phyloP scores from a whole-genome alignment of 179 eudicot genomes.

The Actinidia chinensis region DNA sequence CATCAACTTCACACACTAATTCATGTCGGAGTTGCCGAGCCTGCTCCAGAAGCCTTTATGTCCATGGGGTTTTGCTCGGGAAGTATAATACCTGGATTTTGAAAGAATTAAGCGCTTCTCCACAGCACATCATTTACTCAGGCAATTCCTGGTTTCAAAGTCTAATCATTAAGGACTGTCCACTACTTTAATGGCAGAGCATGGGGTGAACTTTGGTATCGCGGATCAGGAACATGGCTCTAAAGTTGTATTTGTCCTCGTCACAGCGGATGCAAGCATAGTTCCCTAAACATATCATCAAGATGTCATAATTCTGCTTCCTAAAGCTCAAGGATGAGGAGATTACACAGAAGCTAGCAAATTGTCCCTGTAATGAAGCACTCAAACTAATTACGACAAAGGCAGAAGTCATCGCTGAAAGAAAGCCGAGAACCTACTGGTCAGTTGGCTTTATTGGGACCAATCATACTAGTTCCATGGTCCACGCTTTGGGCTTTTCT shows the following conservation, averaged over 20 bases:
- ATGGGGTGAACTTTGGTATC: conserved; percentile 32
- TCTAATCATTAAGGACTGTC: conserved; percentile 27
- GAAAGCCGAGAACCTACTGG: conserved; percentile 35
- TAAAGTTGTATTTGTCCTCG: conserved; percentile 24
- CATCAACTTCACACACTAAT: conserved; percentile 8
- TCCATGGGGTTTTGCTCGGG: conserved; percentile 30
- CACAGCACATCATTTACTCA: conserved; percentile 23
- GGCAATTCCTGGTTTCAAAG: conserved; percentile 23
- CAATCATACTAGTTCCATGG: conserved; percentile 27
- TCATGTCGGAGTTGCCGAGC: conserved; percentile 34
- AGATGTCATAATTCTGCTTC: conserved; percentile 33
- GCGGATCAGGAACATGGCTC: conserved; percentile 20
- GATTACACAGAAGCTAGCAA: conserved; percentile 18
- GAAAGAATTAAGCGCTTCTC: conserved; percentile 23
- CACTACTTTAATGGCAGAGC: conserved; percentile 18
- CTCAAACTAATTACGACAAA: conserved; percentile 22
- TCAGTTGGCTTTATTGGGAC: conserved; percentile 25
- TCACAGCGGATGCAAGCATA: conserved; percentile 15
- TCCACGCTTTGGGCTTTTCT: no score
- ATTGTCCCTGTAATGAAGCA: conserved; percentile 24
- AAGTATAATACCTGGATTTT: conserved; percentile 13
- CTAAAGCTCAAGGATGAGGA: conserved; percentile 24
- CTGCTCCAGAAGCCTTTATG: conserved; percentile 29
- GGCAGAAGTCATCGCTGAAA: conserved; percentile 28
- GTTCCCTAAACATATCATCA: conserved; percentile 22